phyloP scores from a whole-genome alignment of 2,329 filamentous ascomycete genomes.

The Trematosphaeria pertusa region DNA sequence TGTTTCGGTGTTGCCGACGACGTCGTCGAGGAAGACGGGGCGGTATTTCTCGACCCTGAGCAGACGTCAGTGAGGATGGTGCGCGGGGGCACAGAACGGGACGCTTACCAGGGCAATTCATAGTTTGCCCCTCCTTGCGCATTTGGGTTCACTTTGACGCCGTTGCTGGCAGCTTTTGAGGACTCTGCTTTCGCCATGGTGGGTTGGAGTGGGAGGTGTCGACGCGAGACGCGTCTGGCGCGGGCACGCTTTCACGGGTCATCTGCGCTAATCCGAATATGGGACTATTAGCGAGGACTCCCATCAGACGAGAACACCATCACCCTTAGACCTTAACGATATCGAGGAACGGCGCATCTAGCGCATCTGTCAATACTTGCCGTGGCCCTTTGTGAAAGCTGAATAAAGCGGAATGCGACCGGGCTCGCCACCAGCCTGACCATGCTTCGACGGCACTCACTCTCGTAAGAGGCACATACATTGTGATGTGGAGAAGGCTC shows the following conservation, averaged over 20 bases:
- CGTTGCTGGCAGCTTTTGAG: conserved; percentile 55
- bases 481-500: too few relatives aligned
- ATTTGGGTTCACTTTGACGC: conserved; percentile 50
- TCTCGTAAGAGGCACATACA: too few relatives aligned
- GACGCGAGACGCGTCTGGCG: conserved; percentile 35
- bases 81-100: conserved; percentile 1
- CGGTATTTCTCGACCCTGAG: conserved; percentile 97
- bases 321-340: too few relatives aligned
- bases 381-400: too few relatives aligned
- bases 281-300: too few relatives aligned
- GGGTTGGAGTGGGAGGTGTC: conserved; percentile 22
- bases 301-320: too few relatives aligned
- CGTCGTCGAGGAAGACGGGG: conserved; percentile 91
- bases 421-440: too few relatives aligned
- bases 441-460: too few relatives aligned
- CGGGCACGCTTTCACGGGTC: conserved; percentile 29
- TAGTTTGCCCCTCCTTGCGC: conserved; percentile 60
- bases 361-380: too few relatives aligned
- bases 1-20: conserved; percentile 97
- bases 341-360: too few relatives aligned
- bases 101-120: conserved; percentile 81
- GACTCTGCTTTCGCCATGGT: conserved; percentile 58
- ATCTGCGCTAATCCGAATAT: conserved; percentile 5
- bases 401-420: too few relatives aligned
- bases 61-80: conserved; percentile 18